Percentiles rank a stretch among this genome's conserved stretches.
Evolutionary conservation across 2,329 filamentous ascomycete genomes (phyloP).

Genomic region (Cephalotrichum gorgonifer): DNA sequence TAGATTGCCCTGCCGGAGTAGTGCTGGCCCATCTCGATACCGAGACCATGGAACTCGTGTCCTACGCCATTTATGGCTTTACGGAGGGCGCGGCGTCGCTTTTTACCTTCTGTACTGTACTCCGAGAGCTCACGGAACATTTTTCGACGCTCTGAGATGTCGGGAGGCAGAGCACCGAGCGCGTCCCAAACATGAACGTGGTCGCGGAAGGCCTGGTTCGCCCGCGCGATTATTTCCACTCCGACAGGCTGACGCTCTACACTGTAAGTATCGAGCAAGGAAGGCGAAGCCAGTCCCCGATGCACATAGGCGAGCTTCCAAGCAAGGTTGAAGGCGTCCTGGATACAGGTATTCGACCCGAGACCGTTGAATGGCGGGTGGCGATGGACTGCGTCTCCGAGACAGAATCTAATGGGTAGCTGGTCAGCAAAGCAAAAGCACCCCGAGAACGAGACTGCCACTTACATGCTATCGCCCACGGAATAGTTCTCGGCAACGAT

Average conservation of each 20-base stretch:
- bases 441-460: neutral
- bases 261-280: conserved; percentile 31
- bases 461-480: conserved; percentile 30
- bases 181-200: conserved; percentile 35
- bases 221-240: conserved; percentile 35
- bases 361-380: conserved; percentile 48
- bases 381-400: conserved; percentile 48
- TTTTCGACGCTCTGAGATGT: conserved; percentile 24
- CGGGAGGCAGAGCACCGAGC: conserved; percentile 29
- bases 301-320: conserved; percentile 42
- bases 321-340: conserved; percentile 45
- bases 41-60: conserved; percentile 44
- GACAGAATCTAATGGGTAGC: conserved; percentile 28
- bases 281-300: conserved; percentile 16
- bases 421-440: neutral
- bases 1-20: conserved; percentile 37
- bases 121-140: conserved; percentile 30
- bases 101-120: conserved; percentile 22
- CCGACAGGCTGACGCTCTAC: conserved; percentile 40
- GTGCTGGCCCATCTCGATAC: conserved; percentile 48
- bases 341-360: conserved; percentile 48
- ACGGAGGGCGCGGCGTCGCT: conserved; percentile 26
- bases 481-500: conserved; percentile 47
- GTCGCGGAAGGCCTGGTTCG: conserved; percentile 46
- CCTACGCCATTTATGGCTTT: conserved; percentile 28